A percentile compares a stretch with the other conserved stretches of the same genome.
These are phyloP conservation scores for Aspergillus egyptiacus DNA, from an alignment of 495 filamentous ascomycete species.

Conservation along the genomic window DNA sequence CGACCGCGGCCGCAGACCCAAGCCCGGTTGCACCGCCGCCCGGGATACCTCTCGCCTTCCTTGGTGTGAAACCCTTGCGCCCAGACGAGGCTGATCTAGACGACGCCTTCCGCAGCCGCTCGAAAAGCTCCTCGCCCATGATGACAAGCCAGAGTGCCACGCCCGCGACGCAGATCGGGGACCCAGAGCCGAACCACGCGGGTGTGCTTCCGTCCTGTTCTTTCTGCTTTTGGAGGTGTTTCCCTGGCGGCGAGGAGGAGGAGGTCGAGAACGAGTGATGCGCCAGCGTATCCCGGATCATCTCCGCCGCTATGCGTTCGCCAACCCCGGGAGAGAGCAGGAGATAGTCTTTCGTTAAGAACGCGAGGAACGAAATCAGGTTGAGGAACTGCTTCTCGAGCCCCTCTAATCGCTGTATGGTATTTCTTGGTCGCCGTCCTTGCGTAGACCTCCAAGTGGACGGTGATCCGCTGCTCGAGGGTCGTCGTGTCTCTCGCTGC, in stretches of 20 bases:
- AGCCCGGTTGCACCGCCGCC: too few relatives aligned
- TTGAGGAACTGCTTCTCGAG: conserved; percentile 4
- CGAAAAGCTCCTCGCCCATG: conserved; percentile 25
- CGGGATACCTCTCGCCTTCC: too few relatives aligned
- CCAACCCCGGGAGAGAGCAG: background rate
- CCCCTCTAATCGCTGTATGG: background rate
- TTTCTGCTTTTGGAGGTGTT: background rate
- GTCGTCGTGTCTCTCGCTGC: background rate
- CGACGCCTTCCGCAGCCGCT: background rate
- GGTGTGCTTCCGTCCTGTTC: background rate
- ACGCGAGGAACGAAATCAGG: conserved; percentile 9
- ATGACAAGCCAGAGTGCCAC: conserved; percentile 18
- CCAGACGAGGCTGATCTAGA: too few relatives aligned
- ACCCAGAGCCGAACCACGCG: background rate
- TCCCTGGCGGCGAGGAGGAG: background rate
- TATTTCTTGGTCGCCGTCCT: background rate
- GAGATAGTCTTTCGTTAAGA: conserved; percentile 10
- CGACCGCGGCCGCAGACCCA: too few relatives aligned
- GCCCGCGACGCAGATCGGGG: background rate
- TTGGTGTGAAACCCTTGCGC: background rate
- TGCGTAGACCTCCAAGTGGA: too few relatives aligned
- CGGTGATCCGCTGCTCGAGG: too few relatives aligned
- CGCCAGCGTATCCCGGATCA: conserved; percentile 6
- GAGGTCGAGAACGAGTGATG: background rate
- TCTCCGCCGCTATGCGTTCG: conserved; percentile 8